Evolutionary conservation across 208 protist genomes (phyloP).

Genomic region (Strigomonas culicis): DNA sequence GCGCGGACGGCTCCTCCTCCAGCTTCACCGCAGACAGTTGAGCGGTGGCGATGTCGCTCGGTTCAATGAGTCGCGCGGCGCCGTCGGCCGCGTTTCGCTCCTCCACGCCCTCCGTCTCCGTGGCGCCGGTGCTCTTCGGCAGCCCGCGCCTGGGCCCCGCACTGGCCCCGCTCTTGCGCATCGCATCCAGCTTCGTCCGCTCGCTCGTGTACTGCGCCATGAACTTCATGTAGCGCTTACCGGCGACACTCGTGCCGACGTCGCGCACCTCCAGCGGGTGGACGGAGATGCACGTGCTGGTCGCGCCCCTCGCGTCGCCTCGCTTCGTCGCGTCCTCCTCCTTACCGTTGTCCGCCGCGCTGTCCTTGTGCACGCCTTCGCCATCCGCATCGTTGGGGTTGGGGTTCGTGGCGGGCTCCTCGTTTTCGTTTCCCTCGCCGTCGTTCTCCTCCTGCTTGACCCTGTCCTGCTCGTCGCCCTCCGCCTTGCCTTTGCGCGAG

Average conservation of each 20-base stretch:
- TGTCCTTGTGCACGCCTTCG: background rate
- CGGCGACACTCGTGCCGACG: slow-evolving; percentile 28
- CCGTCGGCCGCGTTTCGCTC: no score
- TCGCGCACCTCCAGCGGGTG: slow-evolving; percentile 66
- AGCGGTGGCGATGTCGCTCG: background rate
- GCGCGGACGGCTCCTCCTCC: background rate
- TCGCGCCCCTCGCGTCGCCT: background rate
- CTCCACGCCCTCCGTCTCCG: background rate
- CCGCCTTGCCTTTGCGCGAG: background rate
- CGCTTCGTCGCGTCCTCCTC: slow-evolving; percentile 9
- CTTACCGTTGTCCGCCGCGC: slow-evolving; percentile 4
- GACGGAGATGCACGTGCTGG: slow-evolving; percentile 15
- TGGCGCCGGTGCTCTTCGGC: background rate
- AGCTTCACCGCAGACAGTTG: background rate
- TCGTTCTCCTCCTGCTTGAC: slow-evolving; percentile 16
- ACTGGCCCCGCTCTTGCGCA: slow-evolving; percentile 22
- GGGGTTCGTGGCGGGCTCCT: background rate
- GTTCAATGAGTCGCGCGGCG: no score
- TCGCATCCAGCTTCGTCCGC: slow-evolving; percentile 53
- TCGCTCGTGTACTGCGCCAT: slow-evolving; percentile 77
- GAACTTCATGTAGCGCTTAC: slow-evolving; percentile 68
- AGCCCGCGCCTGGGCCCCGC: background rate
- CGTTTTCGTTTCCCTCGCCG: slow-evolving; percentile 5
- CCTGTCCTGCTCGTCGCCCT: background rate
- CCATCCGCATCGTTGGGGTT: slow-evolving; percentile 2